phyloP scores from a whole-genome alignment of 169 alveolate genomes.

The Cryptosporidium meleagridis region DNA sequence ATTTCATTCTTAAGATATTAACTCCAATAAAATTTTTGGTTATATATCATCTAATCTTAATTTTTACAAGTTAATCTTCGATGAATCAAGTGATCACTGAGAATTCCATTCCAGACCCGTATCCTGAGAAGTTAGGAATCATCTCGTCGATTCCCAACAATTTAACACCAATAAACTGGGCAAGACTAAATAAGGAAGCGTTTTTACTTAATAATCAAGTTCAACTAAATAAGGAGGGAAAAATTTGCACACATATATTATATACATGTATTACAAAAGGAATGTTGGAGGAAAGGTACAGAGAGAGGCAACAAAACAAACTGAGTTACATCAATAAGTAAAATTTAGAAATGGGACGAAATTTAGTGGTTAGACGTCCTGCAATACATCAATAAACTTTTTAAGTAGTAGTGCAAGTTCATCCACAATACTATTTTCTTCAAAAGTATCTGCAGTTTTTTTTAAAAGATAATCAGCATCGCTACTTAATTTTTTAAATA shows the following conservation, averaged over 20 bases:
- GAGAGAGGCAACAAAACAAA: slow-evolving; percentile 17
- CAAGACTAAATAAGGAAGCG: slow-evolving; percentile 46
- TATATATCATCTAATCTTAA: no score
- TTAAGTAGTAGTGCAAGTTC: slow-evolving; percentile 39
- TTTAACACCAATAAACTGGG: slow-evolving; percentile 42
- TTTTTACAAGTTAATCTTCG: neutral
- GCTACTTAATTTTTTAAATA: slow-evolving; percentile 19
- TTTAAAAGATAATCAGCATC: slow-evolving; percentile 30
- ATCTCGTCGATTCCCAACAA: slow-evolving; percentile 3
- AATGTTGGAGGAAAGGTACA: slow-evolving; percentile 38
- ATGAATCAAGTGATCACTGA: neutral
- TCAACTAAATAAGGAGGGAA: slow-evolving; percentile 62
- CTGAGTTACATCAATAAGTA: slow-evolving; percentile 10
- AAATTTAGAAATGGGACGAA: neutral
- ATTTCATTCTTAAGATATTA: neutral
- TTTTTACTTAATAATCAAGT: slow-evolving; percentile 36
- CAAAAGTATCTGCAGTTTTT: slow-evolving; percentile 21
- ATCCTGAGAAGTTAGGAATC: slow-evolving; percentile 17
- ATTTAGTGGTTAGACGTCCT: neutral
- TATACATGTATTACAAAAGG: slow-evolving; percentile 48
- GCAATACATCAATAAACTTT: slow-evolving; percentile 23
- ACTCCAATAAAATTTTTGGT: neutral
- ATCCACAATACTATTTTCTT: slow-evolving; percentile 27
- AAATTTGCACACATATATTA: slow-evolving; percentile 50
- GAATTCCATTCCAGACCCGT: neutral